Conservation (phyloP, 1,284 basidiomycete genomes). For the Ustanciosporium gigantosporum region DNA sequence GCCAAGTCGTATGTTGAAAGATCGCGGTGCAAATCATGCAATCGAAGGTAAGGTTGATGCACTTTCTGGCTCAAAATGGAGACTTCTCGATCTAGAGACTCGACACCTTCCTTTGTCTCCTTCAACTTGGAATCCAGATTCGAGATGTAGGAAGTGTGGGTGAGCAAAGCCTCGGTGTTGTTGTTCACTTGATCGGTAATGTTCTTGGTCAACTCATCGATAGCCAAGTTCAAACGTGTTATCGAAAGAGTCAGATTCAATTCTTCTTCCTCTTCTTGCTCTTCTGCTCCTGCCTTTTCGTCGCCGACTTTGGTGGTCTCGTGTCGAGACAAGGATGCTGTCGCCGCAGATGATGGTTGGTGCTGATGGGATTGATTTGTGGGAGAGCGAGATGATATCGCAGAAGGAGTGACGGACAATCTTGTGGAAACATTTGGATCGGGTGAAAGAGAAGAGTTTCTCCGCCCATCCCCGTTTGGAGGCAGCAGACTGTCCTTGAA, state of each 20-base stretch:
- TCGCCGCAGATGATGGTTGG: background rate
- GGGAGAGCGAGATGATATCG: no score
- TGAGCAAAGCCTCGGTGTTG: background rate
- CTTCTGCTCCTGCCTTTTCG: background rate
- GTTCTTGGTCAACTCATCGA: constrained; percentile 31
- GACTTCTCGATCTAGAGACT: constrained; percentile 11
- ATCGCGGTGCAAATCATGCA: constrained; percentile 7
- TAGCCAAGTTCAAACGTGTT: constrained; percentile 36
- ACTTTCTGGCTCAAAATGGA: constrained; percentile 6
- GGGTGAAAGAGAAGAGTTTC: no score
- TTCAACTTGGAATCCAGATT: constrained; percentile 2
- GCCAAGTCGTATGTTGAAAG: constrained; percentile 14
- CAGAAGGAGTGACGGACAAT: background rate
- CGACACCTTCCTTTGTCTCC: constrained; percentile 5
- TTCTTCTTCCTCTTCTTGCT: constrained; percentile 14
- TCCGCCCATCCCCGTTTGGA: no score
- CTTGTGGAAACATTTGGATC: no score
- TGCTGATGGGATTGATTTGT: background rate
- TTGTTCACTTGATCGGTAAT: constrained; percentile 22
- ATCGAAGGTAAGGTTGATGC: constrained; percentile 13
- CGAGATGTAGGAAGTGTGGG: background rate
- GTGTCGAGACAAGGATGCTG: background rate
- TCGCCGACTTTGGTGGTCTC: no score
- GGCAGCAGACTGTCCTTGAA: no score
- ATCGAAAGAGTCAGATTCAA: constrained; percentile 38